Base-by-base conservation (phyloP, 2,329 filamentous ascomycete species). In the Apiospora marii region DNA sequence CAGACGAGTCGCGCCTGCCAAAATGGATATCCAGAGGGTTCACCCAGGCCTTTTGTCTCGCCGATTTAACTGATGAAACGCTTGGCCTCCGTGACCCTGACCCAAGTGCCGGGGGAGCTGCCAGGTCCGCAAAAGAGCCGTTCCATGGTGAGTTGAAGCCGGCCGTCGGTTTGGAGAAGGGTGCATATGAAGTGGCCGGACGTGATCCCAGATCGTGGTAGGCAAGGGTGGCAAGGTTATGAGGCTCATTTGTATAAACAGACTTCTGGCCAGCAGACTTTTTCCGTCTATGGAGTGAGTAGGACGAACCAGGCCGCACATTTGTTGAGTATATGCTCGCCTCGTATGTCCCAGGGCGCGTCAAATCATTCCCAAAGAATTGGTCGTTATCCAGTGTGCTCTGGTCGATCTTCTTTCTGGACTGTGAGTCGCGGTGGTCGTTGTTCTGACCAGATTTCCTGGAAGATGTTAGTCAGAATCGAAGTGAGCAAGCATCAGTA, bases 21-120 rank as follows among this genome's bases (percentile, higher is more conserved):
- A 85, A 86, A 72, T 87, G 84, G 44, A 86, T 82, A 16, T 87
- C 84, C n/a, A 88, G 81, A 0, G 87, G 85, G 73, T 85, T 86
- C 8, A 85, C 81, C 81, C 84, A 85, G 5, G 82, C 80, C 71
- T 82, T 84, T 64, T 80, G 82, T 34, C 78, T 81, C 8, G 34
- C 34, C 13, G 58, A 64, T n/a, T 64, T 64, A 5, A 81, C 82
- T 30, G 78, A 79, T 24, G 79, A 74, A 4, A 80, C 81, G 8
- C 78, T 80, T 3, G 81, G 80, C 30, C 81, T 78, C 22, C 78
- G 74, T 10, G 78, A 79, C 1, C 79, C 80, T 10, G 78, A 79
- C 0, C 79, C 80, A 13, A 82, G 74, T 3, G 81, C 78, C 14
- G 81, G 78, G 3, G 82, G 81, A 34, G 77, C 76, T 27, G 71